These are phyloP conservation scores for Detonula confervacea DNA, from an alignment of 352 stramenopile species.

Conservation along the genomic window DNA sequence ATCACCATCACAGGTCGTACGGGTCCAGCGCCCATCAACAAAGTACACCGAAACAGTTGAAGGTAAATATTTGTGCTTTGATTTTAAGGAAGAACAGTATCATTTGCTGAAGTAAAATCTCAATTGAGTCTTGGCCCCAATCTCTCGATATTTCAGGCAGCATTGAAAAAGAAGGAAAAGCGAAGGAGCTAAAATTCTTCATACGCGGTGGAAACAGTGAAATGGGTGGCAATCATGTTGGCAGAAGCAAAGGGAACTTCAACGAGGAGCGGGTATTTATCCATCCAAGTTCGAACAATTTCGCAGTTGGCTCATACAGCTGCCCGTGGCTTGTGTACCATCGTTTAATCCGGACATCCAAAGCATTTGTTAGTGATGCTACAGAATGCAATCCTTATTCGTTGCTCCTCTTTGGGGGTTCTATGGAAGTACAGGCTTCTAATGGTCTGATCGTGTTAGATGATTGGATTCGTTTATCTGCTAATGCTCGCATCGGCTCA, in stretches of 20 bases:
- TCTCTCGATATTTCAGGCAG: constrained; percentile 47
- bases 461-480: constrained; percentile 67
- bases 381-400: constrained; percentile 97
- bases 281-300: constrained; percentile 94
- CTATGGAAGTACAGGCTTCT: constrained; percentile 76
- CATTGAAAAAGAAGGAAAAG: constrained; percentile 90
- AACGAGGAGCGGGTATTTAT: constrained; percentile 94
- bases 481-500: constrained; percentile 79
- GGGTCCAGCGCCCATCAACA: constrained; percentile 90
- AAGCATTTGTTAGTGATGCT: constrained; percentile 96
- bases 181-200: constrained; percentile 94
- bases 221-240: not conserved
- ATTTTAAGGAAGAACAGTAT: too few relatives aligned
- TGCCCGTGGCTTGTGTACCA: constrained; percentile 96
- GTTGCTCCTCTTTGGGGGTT: constrained; percentile 97
- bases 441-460: constrained; percentile 77
- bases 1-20: constrained; percentile 91
- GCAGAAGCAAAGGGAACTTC: constrained; percentile 24
- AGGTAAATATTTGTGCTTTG: constrained; percentile 61
- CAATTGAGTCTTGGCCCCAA: not conserved
- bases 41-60: constrained; percentile 94
- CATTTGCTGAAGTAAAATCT: too few relatives aligned
- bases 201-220: constrained; percentile 67
- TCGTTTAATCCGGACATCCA: constrained; percentile 88
- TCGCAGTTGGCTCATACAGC: constrained; percentile 90